A percentile compares a stretch with the other conserved stretches of the same genome.
Evolutionary conservation across 75 land plant genomes (phyloP).

Genomic region (Sequoiadendron giganteum): DNA sequence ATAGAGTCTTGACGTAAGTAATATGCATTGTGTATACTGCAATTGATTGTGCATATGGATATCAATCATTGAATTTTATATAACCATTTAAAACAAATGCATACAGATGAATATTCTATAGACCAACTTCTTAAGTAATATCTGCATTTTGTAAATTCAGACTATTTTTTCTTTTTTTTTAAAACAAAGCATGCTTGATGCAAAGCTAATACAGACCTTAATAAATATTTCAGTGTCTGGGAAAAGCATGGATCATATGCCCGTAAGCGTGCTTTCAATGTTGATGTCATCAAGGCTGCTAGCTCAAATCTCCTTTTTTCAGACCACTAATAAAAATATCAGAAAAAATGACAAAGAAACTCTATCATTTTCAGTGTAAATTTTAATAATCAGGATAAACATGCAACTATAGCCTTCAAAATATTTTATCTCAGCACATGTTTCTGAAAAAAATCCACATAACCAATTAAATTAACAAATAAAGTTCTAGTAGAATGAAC

Average conservation of each 20-base stretch:
- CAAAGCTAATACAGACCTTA: conserved; percentile 53
- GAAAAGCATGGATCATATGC: conserved; percentile 95
- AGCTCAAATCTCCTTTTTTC: conserved; percentile 82
- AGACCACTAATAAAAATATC: conserved; percentile 72
- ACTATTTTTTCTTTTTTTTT: too few species aligned
- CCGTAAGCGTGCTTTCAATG: conserved; percentile 76
- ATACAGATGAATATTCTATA: neutral
- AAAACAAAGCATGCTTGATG: neutral
- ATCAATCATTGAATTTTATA: neutral
- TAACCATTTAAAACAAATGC: neutral
- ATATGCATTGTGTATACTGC: conserved; percentile 88
- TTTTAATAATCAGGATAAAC: conserved; percentile 3
- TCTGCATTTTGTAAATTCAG: neutral
- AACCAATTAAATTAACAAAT: conserved; percentile 1
- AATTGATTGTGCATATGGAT: neutral
- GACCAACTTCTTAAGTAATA: conserved; percentile 2
- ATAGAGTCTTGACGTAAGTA: conserved; percentile 70
- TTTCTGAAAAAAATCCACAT: neutral
- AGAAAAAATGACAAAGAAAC: neutral
- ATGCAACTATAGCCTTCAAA: conserved; percentile 1
- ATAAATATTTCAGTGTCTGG: conserved; percentile 83
- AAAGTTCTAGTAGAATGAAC: neutral
- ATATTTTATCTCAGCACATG: neutral
- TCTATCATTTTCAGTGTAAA: neutral
- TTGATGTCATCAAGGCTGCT: conserved; percentile 85